Conservation (phyloP, 805 yeast genomes). For the Scheffersomyces stipitis region DNA sequence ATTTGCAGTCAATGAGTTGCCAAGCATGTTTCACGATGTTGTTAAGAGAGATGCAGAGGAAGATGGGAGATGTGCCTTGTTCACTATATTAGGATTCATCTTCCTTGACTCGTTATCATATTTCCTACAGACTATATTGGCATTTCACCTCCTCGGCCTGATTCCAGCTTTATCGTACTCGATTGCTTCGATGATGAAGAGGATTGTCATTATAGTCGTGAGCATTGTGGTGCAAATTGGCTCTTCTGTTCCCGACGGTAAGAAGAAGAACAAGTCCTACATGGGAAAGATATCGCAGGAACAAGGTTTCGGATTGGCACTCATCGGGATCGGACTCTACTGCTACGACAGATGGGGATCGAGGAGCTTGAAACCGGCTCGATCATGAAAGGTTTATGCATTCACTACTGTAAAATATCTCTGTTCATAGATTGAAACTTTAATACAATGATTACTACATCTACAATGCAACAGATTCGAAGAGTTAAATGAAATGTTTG, state of each 20-base stretch:
- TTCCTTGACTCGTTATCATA: constrained; percentile 72
- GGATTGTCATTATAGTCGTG: constrained; percentile 78
- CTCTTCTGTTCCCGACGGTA: constrained; percentile 21
- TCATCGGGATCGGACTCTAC: constrained; percentile 57
- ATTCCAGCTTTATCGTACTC: constrained; percentile 84
- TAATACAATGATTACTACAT: too few species aligned
- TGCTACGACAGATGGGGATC: constrained; percentile 67
- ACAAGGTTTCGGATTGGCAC: constrained; percentile 50
- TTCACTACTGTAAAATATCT: too few species aligned
- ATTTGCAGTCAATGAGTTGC: constrained; percentile 65
- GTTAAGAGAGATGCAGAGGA: constrained; percentile 11
- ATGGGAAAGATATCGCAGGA: constrained; percentile 38
- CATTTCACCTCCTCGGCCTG: constrained; percentile 77
- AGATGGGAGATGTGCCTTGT: constrained; percentile 12
- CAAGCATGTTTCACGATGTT: constrained; percentile 17
- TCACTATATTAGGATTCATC: constrained; percentile 49
- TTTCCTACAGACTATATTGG: constrained; percentile 75
- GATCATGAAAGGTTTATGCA: not conserved
- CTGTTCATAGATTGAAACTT: too few species aligned
- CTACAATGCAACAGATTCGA: too few species aligned
- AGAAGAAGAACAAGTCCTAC: constrained; percentile 16
- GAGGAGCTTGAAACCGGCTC: constrained; percentile 12
- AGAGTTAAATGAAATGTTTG: too few species aligned
- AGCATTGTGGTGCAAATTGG: constrained; percentile 60
- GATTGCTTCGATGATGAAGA: constrained; percentile 82